Conservation (phyloP, 352 stramenopile species). For the Pythium dissimile region DNA sequence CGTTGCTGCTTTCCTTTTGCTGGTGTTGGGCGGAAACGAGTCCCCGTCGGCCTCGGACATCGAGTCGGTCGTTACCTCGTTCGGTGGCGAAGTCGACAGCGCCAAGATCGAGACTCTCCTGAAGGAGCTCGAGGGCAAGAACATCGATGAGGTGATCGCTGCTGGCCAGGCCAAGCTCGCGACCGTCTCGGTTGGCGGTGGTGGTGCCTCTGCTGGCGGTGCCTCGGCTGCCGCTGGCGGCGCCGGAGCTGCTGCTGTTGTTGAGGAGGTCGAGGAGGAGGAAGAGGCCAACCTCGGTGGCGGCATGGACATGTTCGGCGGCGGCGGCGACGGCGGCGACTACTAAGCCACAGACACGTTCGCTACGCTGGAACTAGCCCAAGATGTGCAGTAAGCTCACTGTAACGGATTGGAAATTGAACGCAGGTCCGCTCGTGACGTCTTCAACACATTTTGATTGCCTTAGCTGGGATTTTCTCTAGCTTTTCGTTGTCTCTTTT, state of each 20-base stretch:
- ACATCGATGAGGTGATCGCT: slow-evolving; percentile 84
- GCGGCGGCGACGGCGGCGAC: slow-evolving; percentile 60
- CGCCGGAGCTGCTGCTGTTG: slow-evolving; percentile 33
- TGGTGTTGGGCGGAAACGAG: slow-evolving; percentile 83
- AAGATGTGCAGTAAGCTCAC: slow-evolving; percentile 12
- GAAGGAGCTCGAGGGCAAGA: slow-evolving; percentile 88
- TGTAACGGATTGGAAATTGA: slow-evolving; percentile 25
- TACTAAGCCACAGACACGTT: slow-evolving; percentile 50
- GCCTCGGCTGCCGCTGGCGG: slow-evolving; percentile 33
- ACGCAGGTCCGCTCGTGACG: slow-evolving; percentile 27
- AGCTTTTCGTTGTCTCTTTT: slow-evolving; percentile 13
- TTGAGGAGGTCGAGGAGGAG: slow-evolving; percentile 57
- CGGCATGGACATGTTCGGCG: slow-evolving; percentile 86
- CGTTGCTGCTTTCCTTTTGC: slow-evolving; percentile 90
- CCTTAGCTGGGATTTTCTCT: neutral
- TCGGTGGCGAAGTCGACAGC: slow-evolving; percentile 77
- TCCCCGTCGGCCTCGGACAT: slow-evolving; percentile 71
- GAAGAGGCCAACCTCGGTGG: slow-evolving; percentile 78
- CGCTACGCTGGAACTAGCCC: slow-evolving; percentile 19
- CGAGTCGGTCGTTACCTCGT: slow-evolving; percentile 81
- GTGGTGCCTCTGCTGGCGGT: slow-evolving; percentile 34
- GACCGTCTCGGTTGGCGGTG: slow-evolving; percentile 69
- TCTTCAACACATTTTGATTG: slow-evolving; percentile 17
- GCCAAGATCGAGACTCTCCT: slow-evolving; percentile 77
- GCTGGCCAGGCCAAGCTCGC: slow-evolving; percentile 83